phyloP scores from a whole-genome alignment of 768 basidiomycete genomes.

The Cystoderma amianthinum region DNA sequence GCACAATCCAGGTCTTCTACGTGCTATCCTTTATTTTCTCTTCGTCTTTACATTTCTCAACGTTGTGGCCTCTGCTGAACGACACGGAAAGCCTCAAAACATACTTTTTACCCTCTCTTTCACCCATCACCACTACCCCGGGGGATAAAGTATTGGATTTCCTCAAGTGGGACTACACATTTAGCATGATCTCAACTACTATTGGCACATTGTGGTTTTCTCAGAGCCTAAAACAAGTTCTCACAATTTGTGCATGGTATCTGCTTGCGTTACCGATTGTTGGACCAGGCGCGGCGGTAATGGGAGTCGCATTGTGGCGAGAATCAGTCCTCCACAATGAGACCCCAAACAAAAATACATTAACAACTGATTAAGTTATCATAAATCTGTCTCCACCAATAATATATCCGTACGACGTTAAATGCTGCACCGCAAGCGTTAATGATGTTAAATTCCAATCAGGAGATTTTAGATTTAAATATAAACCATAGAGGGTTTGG shows the following conservation, averaged over 20 bases:
- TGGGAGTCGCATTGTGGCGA: conserved; percentile 41
- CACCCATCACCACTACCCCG: conserved; percentile 15
- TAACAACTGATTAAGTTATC: too few species aligned
- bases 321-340: conserved; percentile 20
- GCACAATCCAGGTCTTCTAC: conserved; percentile 29
- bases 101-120: conserved; percentile 30
- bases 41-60: conserved; percentile 33
- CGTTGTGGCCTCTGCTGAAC: conserved; percentile 25
- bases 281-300: conserved; percentile 47
- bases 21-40: conserved; percentile 30
- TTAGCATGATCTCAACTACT: conserved; percentile 31
- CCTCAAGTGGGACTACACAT: conserved; percentile 44
- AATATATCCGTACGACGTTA: too few species aligned
- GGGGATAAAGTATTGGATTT: conserved; percentile 28
- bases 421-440: too few species aligned
- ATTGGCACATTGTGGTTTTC: conserved; percentile 46
- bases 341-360: too few species aligned
- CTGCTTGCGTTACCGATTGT: conserved; percentile 28
- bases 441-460: too few species aligned
- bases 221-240: conserved; percentile 18
- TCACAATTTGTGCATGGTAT: conserved; percentile 35
- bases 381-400: too few species aligned
- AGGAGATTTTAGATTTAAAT: too few species aligned
- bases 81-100: conserved; percentile 21
- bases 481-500: too few species aligned